Conservation (phyloP, 768 basidiomycete genomes). For the Paxillus ammoniavirescens region DNA sequence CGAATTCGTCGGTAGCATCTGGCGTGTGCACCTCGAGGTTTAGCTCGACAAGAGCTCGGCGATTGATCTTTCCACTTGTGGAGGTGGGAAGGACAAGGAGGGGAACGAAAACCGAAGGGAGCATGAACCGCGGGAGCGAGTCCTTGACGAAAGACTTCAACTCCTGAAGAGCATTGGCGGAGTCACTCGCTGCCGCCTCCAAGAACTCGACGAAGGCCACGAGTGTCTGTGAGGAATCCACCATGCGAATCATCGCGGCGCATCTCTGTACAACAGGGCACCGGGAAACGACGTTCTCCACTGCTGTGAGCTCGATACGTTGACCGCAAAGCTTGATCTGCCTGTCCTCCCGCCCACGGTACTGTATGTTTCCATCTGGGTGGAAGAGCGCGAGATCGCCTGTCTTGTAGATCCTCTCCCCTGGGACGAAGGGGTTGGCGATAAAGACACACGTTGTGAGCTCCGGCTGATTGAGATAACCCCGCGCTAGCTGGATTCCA, state of each 20-base stretch:
- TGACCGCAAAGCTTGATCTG: conserved; percentile 22
- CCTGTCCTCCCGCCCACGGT: conserved; percentile 18
- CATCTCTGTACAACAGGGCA: conserved; percentile 4
- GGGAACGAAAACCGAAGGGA: conserved; percentile 7
- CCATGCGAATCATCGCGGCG: conserved; percentile 8
- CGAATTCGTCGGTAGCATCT: neutral
- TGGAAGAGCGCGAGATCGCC: conserved; percentile 15
- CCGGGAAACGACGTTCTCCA: conserved; percentile 14
- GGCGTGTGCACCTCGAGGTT: conserved; percentile 2
- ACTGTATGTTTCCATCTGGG: conserved; percentile 12
- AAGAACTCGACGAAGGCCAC: conserved; percentile 13
- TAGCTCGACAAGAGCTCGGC: conserved; percentile 6
- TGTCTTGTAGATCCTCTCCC: conserved; percentile 17
- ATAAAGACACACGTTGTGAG: conserved; percentile 16
- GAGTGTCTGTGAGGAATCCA: conserved; percentile 6
- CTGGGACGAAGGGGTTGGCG: conserved; percentile 13
- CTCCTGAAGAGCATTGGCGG: neutral
- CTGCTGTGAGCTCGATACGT: conserved; percentile 18
- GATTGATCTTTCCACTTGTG: conserved; percentile 10
- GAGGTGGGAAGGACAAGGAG: conserved; percentile 10
- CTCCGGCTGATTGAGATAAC: conserved; percentile 17
- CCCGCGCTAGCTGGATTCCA: conserved; percentile 20
- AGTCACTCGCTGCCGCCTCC: neutral
- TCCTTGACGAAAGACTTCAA: conserved; percentile 7
- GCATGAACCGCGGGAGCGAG: conserved; percentile 11